Evolutionary conservation across 208 protist genomes (phyloP).

Genomic region (Crithidia fasciculata): DNA sequence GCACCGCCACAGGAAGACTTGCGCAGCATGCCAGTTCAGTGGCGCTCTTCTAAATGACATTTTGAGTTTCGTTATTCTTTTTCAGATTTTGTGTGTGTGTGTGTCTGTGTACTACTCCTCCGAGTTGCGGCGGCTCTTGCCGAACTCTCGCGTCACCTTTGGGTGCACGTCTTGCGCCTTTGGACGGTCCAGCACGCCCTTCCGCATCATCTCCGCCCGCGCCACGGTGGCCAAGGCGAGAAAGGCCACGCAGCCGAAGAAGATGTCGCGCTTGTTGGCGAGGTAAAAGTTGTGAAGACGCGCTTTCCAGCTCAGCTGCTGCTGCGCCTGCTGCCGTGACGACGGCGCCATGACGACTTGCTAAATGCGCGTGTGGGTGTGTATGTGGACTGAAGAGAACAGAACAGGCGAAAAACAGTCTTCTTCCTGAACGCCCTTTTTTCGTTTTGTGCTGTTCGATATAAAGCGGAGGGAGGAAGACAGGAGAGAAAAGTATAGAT

Average conservation of each 20-base stretch:
- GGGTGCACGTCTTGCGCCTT: slow-evolving; percentile 35
- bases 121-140: slow-evolving; percentile 33
- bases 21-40: too few species aligned
- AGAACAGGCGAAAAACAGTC: too few species aligned
- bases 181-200: slow-evolving; percentile 47
- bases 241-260: slow-evolving; percentile 63
- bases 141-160: slow-evolving; percentile 54
- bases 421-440: too few species aligned
- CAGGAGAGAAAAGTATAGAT: too few species aligned
- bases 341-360: neutral
- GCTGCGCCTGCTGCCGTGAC: slow-evolving; percentile 10
- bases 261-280: slow-evolving; percentile 59
- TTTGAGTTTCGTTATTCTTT: too few species aligned
- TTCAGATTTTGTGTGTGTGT: neutral
- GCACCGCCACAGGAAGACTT: too few species aligned
- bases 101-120: slow-evolving; percentile 7
- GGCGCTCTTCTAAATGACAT: too few species aligned
- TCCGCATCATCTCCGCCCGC: slow-evolving; percentile 56
- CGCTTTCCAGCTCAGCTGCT: slow-evolving; percentile 29
- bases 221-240: slow-evolving; percentile 52
- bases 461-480: too few species aligned
- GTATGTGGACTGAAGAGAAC: too few species aligned
- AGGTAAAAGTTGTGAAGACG: slow-evolving; percentile 33
- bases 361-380: neutral
- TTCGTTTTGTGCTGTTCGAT: too few species aligned